Base-by-base conservation (phyloP, 495 filamentous ascomycete genomes). In the Penicillium maclennaniae region DNA sequence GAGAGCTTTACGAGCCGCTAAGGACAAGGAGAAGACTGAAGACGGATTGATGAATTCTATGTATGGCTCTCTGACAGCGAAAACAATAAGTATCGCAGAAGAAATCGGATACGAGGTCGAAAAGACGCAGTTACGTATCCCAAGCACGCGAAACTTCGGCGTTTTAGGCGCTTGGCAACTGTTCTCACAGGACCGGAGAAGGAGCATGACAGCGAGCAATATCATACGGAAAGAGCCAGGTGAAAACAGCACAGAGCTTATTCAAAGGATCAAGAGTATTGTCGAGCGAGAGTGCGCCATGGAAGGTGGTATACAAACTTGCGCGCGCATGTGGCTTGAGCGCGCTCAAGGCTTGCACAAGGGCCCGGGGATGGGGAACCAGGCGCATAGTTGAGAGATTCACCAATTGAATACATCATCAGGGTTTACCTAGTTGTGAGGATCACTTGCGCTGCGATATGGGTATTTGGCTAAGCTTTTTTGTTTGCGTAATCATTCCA, bases 61-160 rank as follows among this genome's bases (percentile, higher is more conserved):
- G 25, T 95, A 92, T 68, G 85, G 88, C 4, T 83, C 83, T 0
- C 75, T 97, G 4, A 85, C 87, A 10, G 78, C 76, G 15, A 95
- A 91, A 74, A 81, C 87, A 3, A 73, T 80, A 27, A 62, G 70
- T 31, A 75, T 98, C 26, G 83, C 88, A 1, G 63, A 61, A 15
- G 83, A 88, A 23, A 75, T 88, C 47, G 91, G 89, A 0, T 96
- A 83, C 76, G 76, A 78, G 4, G 78, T 88, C 6, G 89, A 97
- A 64, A 86, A 77, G 51, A 90, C 92, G 48, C 80, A 88, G 71
- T 63, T 98, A 44, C 75, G 89, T 37, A 95, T 97, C 48, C 92
- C 92, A 9, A 93, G 89, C 66, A 96, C 92, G 38, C 76, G 95
- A 54, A 97, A 97, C 69, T 78, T 84, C 19, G 89, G 81, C 0